Percentiles rank a stretch among this genome's conserved stretches.
These are phyloP conservation scores for Yarrowia galli DNA, from an alignment of 1,139 yeast species.

Conservation along the genomic window DNA sequence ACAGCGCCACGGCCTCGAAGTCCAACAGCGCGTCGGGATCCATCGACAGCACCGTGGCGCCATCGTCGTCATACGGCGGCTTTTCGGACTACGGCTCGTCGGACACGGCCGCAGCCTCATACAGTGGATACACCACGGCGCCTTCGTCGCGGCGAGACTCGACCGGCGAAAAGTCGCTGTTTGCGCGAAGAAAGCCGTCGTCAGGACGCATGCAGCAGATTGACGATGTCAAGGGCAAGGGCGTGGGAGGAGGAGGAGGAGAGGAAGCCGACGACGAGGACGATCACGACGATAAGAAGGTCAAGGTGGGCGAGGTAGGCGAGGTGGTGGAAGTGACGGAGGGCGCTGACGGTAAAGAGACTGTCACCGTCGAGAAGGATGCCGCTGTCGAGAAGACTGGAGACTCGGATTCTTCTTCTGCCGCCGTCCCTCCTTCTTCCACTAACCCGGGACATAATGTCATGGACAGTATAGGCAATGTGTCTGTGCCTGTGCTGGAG, in stretches of 20 bases:
- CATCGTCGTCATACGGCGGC: constrained; percentile 7
- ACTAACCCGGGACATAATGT: neutral
- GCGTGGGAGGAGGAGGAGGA: neutral
- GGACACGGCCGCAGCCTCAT: constrained; percentile 21
- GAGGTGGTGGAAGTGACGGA: neutral
- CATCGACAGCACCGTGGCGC: constrained; percentile 39
- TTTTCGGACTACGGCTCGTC: constrained; percentile 20
- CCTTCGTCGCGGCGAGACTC: constrained; percentile 35
- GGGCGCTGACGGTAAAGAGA: neutral
- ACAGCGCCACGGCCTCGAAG: neutral
- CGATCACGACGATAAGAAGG: constrained; percentile 18
- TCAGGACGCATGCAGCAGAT: constrained; percentile 24
- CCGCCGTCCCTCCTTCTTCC: too few relatives aligned
- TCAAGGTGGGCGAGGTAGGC: constrained; percentile 7
- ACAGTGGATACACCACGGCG: constrained; percentile 38
- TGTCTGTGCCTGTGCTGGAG: constrained; percentile 1
- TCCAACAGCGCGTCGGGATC: neutral
- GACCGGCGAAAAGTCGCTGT: constrained; percentile 31
- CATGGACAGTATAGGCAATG: constrained; percentile 32
- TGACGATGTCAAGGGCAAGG: constrained; percentile 9
- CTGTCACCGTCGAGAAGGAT: too few relatives aligned
- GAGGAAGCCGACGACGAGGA: neutral
- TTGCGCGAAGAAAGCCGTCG: constrained; percentile 15
- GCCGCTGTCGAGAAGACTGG: too few relatives aligned
- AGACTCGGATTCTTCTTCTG: too few relatives aligned